These are phyloP conservation scores for Diaporthe ilicicola DNA, from an alignment of 2,329 filamentous ascomycete species.

Conservation along the genomic window DNA sequence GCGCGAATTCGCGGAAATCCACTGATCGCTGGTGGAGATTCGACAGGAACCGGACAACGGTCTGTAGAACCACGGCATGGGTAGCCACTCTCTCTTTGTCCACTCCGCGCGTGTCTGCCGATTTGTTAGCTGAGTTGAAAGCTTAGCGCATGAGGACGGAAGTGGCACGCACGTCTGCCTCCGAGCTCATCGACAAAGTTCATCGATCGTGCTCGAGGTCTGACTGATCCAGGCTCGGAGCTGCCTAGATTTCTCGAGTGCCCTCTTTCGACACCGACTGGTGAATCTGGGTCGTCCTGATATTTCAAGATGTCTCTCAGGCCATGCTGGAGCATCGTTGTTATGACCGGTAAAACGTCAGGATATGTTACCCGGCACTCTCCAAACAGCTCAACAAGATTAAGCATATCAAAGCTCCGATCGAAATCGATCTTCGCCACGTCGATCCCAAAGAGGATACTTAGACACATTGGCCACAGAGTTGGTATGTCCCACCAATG, in stretches of 20 bases:
- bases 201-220: constrained; percentile 68
- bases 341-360: constrained; percentile 81
- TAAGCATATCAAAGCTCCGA: constrained; percentile 76
- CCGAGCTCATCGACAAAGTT: constrained; percentile 69
- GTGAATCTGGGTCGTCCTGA: constrained; percentile 67
- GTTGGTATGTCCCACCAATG: constrained; percentile 88
- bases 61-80: constrained; percentile 74
- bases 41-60: constrained; percentile 80
- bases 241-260: constrained; percentile 36
- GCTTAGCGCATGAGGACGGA: not conserved
- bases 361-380: constrained; percentile 73
- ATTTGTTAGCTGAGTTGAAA: constrained; percentile 32
- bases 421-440: constrained; percentile 78
- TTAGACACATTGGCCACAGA: constrained; percentile 88
- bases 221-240: constrained; percentile 41
- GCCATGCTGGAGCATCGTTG: constrained; percentile 86
- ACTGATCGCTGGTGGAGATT: constrained; percentile 80
- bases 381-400: constrained; percentile 77
- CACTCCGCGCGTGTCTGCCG: constrained; percentile 49
- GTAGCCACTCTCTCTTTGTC: constrained; percentile 60
- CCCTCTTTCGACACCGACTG: constrained; percentile 43
- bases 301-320: constrained; percentile 74
- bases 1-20: constrained; percentile 83
- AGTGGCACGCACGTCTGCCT: constrained; percentile 55
- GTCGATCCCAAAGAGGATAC: constrained; percentile 86